These are phyloP conservation scores for Epichloe amarillans DNA, from an alignment of 2,329 filamentous ascomycete genomes.

Conservation along the genomic window DNA sequence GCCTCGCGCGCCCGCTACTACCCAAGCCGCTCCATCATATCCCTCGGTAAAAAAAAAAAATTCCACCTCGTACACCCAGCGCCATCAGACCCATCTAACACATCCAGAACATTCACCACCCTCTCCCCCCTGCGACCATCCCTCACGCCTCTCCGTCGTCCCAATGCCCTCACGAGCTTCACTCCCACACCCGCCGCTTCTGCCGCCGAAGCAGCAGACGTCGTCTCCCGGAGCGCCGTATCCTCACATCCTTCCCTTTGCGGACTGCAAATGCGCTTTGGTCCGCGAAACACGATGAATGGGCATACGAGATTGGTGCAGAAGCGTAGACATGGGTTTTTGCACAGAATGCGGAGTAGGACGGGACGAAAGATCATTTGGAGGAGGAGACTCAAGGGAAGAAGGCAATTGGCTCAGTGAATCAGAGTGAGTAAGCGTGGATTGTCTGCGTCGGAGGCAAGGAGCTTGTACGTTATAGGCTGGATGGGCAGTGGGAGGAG, in stretches of 20 bases:
- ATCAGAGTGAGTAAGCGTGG: not conserved
- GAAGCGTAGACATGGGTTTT: slow-evolving; percentile 46
- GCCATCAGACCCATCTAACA: not conserved
- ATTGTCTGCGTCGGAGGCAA: not conserved
- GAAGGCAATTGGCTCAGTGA: slow-evolving; percentile 27
- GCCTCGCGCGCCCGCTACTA: slow-evolving; percentile 17
- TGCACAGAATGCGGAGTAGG: slow-evolving; percentile 35
- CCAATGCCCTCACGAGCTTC: slow-evolving; percentile 18
- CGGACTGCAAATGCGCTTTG: slow-evolving; percentile 41
- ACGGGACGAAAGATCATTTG: slow-evolving; percentile 39
- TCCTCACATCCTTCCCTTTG: slow-evolving; percentile 39
- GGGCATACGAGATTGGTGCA: slow-evolving; percentile 40
- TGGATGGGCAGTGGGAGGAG: no score
- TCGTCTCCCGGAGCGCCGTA: slow-evolving; percentile 31
- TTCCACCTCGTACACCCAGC: not conserved
- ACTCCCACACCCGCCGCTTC: slow-evolving; percentile 14
- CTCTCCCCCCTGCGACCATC: slow-evolving; percentile 37
- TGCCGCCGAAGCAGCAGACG: slow-evolving; percentile 21
- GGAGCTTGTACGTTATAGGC: not conserved
- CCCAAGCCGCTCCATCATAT: slow-evolving; percentile 12
- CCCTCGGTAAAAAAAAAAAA: slow-evolving; percentile 13
- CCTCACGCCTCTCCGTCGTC: slow-evolving; percentile 22
- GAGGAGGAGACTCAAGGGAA: slow-evolving; percentile 39
- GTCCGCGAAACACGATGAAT: slow-evolving; percentile 45
- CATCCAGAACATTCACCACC: slow-evolving; percentile 32